These are phyloP conservation scores for Pseudisothecium myosuroides DNA, from an alignment of 225 moss, liverwort and hornwort genomes.

Conservation along the genomic window DNA sequence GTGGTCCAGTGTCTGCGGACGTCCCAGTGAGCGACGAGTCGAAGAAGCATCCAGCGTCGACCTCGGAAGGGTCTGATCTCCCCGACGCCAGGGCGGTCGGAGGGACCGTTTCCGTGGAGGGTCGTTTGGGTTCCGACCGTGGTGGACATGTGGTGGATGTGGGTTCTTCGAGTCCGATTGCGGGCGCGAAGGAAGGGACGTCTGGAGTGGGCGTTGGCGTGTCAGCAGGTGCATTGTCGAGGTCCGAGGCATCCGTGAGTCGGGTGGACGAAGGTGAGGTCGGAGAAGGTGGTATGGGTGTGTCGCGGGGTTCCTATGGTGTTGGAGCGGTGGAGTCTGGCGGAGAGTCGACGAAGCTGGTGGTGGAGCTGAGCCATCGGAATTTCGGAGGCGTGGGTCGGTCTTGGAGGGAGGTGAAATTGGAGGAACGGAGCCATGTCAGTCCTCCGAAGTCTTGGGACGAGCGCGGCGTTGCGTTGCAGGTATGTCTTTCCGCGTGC, in stretches of 20 bases:
- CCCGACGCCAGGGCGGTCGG: background rate
- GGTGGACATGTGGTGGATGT: background rate
- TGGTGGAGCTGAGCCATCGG: constrained; percentile 21
- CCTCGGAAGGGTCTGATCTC: background rate
- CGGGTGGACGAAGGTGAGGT: background rate
- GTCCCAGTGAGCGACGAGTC: background rate
- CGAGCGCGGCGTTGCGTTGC: background rate
- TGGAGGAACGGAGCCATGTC: background rate
- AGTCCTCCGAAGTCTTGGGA: background rate
- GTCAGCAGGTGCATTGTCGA: background rate
- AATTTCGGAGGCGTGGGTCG: background rate
- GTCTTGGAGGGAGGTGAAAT: background rate
- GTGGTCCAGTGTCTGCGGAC: background rate
- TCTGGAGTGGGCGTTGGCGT: background rate
- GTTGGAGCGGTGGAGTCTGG: background rate
- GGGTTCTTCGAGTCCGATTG: background rate
- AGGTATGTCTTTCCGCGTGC: constrained; percentile 3
- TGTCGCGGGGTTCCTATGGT: background rate
- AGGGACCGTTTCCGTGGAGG: background rate
- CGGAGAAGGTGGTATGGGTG: background rate
- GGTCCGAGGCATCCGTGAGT: background rate
- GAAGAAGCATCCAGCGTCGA: background rate
- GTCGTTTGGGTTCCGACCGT: background rate
- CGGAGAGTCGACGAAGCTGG: background rate
- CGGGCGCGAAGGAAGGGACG: background rate